Evolutionary conservation across 177 flowering plant genomes (phyloP).

Genomic region (Vitis hybrid): DNA sequence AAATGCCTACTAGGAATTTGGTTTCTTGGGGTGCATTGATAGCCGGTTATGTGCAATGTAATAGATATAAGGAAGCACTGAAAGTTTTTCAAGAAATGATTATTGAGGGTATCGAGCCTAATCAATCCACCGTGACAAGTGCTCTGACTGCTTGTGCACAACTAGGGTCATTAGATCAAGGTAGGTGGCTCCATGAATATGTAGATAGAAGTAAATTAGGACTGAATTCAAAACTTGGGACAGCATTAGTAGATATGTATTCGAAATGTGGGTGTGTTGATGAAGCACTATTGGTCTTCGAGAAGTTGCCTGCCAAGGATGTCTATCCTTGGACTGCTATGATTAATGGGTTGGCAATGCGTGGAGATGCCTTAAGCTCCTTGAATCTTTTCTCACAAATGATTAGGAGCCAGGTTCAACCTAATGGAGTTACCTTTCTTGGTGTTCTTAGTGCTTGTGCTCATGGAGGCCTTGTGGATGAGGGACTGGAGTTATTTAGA

Average conservation of each 20-base stretch:
- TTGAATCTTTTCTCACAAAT: slow-evolving; percentile 29
- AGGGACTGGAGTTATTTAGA: slow-evolving; percentile 22
- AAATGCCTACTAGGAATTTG: slow-evolving; percentile 22
- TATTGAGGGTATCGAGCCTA: slow-evolving; percentile 19
- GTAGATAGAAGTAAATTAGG: slow-evolving; percentile 21
- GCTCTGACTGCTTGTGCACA: slow-evolving; percentile 37
- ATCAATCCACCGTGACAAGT: slow-evolving; percentile 24
- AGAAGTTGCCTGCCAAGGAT: slow-evolving; percentile 23
- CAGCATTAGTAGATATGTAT: slow-evolving; percentile 28
- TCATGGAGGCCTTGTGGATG: slow-evolving; percentile 32
- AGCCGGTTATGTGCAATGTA: slow-evolving; percentile 33
- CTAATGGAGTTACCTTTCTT: slow-evolving; percentile 33
- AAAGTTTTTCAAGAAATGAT: slow-evolving; percentile 32
- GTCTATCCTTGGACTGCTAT: slow-evolving; percentile 36
- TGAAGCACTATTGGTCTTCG: slow-evolving; percentile 26
- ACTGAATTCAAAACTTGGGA: slow-evolving; percentile 23
- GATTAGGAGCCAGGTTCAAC: slow-evolving; percentile 24
- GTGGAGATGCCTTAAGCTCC: slow-evolving; percentile 24
- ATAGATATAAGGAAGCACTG: slow-evolving; percentile 26
- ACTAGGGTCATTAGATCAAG: slow-evolving; percentile 35
- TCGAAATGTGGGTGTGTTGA: slow-evolving; percentile 18
- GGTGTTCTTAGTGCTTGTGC: slow-evolving; percentile 35
- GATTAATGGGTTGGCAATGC: slow-evolving; percentile 39
- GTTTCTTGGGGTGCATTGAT: slow-evolving; percentile 40
- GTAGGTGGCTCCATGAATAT: slow-evolving; percentile 31